Percentiles rank a stretch among this genome's conserved stretches.
Evolutionary conservation across 2,329 filamentous ascomycete genomes (phyloP).

Genomic region (Arthroderma sp.): DNA sequence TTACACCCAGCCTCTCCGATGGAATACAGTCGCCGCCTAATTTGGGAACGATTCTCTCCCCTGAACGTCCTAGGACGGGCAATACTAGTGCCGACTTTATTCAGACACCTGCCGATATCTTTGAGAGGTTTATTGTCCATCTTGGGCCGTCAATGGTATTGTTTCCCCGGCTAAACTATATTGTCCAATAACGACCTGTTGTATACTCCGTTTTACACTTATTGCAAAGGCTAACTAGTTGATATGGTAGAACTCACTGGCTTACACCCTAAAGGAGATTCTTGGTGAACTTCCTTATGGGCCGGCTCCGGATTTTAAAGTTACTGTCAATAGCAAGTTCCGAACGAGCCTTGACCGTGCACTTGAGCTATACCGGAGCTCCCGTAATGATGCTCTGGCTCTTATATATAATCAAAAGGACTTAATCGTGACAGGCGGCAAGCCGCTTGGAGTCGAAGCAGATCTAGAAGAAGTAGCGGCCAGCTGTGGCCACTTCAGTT

Average conservation of each 20-base stretch:
- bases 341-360: slow-evolving; percentile 69
- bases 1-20: background rate
- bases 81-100: slow-evolving; percentile 1
- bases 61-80: background rate
- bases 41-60: slow-evolving; percentile 3
- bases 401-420: slow-evolving; percentile 72
- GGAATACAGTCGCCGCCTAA: slow-evolving; percentile 2
- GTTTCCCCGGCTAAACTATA: background rate
- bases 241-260: slow-evolving; percentile 59
- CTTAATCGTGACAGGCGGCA: slow-evolving; percentile 46
- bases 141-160: slow-evolving; percentile 75
- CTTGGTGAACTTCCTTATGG: slow-evolving; percentile 78
- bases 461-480: slow-evolving; percentile 96
- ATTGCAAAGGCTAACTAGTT: background rate
- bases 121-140: slow-evolving; percentile 76
- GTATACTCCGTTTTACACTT: slow-evolving; percentile 2
- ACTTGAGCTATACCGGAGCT: slow-evolving; percentile 62
- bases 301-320: slow-evolving; percentile 51
- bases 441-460: slow-evolving; percentile 65
- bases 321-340: slow-evolving; percentile 68
- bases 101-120: slow-evolving; percentile 61
- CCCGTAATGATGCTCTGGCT: slow-evolving; percentile 62
- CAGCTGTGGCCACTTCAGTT: slow-evolving; percentile 95
- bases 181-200: background rate
- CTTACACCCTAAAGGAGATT: slow-evolving; percentile 78